phyloP scores from a whole-genome alignment of 352 stramenopile species.

The Globisporangium acanthophoron region DNA sequence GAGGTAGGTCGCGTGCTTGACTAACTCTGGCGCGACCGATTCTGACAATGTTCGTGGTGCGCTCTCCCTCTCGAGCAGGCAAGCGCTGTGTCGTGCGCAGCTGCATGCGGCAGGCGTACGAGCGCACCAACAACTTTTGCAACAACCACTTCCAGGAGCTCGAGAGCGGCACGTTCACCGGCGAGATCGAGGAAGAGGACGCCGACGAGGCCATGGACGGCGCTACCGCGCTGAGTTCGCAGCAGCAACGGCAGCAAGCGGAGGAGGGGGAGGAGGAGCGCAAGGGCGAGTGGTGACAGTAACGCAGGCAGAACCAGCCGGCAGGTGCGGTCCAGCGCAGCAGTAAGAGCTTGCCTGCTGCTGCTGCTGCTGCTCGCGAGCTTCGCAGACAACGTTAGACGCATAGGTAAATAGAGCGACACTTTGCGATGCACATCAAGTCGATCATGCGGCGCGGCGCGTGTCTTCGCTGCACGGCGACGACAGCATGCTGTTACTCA shows the following conservation, averaged over 20 bases:
- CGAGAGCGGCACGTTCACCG: slow-evolving; percentile 8
- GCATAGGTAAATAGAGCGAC: background rate
- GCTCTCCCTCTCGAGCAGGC: slow-evolving; percentile 11
- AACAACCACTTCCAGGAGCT: slow-evolving; percentile 36
- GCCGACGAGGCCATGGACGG: background rate
- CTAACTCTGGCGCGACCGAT: background rate
- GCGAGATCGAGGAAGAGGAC: slow-evolving; percentile 3
- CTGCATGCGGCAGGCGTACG: slow-evolving; percentile 46
- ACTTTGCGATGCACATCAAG: background rate
- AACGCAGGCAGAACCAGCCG: background rate
- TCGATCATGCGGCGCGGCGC: no score
- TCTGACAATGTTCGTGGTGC: background rate
- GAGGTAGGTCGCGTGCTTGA: slow-evolving; percentile 18
- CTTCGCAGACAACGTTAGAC: background rate
- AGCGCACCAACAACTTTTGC: slow-evolving; percentile 53
- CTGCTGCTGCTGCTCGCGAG: background rate
- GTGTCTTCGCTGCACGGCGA: no score
- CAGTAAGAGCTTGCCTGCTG: no score
- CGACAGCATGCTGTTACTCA: no score
- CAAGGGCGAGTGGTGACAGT: background rate
- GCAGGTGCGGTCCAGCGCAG: no score
- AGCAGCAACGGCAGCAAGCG: background rate
- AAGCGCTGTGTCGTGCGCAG: slow-evolving; percentile 34
- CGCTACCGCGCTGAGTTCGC: background rate
- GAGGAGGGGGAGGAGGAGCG: slow-evolving; percentile 7